phyloP scores from a whole-genome alignment of 805 yeast genomes.

The Candida berthetii region DNA sequence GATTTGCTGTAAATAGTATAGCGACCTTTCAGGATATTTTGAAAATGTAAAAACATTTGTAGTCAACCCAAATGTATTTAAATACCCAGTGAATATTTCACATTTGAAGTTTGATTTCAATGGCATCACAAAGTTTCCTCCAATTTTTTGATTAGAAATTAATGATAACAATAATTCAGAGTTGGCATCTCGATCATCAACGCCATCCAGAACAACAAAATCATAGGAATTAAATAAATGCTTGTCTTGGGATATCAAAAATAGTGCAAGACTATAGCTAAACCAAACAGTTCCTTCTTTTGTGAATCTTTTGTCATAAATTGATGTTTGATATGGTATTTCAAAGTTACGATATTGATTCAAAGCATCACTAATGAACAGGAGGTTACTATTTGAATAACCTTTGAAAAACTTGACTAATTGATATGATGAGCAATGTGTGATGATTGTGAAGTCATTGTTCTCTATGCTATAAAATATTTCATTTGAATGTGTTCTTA shows the following conservation, averaged over 20 bases:
- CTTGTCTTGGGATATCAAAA: background rate
- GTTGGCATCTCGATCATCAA: slow-evolving; percentile 1
- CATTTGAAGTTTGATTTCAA: slow-evolving; percentile 1
- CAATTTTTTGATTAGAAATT: background rate
- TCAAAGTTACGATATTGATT: background rate
- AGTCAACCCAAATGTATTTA: background rate
- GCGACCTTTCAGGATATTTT: background rate
- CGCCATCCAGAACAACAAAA: slow-evolving; percentile 2
- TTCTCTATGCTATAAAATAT: background rate
- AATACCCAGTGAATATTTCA: background rate
- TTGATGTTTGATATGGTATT: background rate
- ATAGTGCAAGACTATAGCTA: slow-evolving; percentile 1
- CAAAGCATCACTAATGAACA: background rate
- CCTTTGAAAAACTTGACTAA: background rate
- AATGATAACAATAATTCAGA: slow-evolving; percentile 1
- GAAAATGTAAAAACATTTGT: background rate
- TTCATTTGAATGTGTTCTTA: background rate
- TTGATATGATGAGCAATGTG: background rate
- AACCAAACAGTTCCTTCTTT: background rate
- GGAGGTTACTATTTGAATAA: background rate
- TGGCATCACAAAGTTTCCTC: background rate
- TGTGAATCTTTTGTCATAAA: background rate
- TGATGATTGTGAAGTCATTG: background rate
- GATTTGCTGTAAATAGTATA: background rate
- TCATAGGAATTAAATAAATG: slow-evolving; percentile 1